Evolutionary conservation across 441 rosid genomes (phyloP), one percentile per base, ranked within the genome.

Genomic region (Breynia disticha): DNA sequence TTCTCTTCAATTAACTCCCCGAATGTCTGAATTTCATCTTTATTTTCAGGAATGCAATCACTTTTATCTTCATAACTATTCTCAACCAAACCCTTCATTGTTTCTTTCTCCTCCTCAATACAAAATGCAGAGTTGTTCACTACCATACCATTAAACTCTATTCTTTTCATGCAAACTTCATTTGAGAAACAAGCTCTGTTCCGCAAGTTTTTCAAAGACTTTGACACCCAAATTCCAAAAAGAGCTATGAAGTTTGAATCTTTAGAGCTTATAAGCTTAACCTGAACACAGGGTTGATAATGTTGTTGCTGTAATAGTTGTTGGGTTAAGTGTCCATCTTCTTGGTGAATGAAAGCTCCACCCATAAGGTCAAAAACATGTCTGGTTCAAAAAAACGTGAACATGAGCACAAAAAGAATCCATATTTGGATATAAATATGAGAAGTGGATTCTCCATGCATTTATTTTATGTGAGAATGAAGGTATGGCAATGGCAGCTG

Each of bases 91-190:
- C 63, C 65, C 81, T 73, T 86, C 88, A 83, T 71, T 37, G 32
- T 56, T 9, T 21, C 71, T 41, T 46, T 52, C 45, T 56, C 76
- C 59, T 67, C 68, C 60, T 76, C 77, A 39, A 56, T n/a, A 57
- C 71, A 77, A 68, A 68, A 75, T 12, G 64, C 77, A 63, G 67
- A 56, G 70, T 84, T 78, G 73, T 79, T 74, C 45, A 73, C 72
- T 2, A 75, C 63, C 78, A 71, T 79, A 13, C 77, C 75, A 62
- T 50, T 57, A 44, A 51, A 63, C 28, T 57, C 61, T 1, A 72
- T 45, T 57, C 67, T 65, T 56, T 63, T 68, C 48, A 65, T 59
- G 60, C 75, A 59, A 49, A 61, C 38, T 56, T 72, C 72, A 59
- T 63, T 35, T n/a, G 74, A 59, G 59, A 68, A 67, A 15, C 65